Evolutionary conservation across 2,329 filamentous ascomycete species (phyloP).

Genomic region (Eutypella sp.): DNA sequence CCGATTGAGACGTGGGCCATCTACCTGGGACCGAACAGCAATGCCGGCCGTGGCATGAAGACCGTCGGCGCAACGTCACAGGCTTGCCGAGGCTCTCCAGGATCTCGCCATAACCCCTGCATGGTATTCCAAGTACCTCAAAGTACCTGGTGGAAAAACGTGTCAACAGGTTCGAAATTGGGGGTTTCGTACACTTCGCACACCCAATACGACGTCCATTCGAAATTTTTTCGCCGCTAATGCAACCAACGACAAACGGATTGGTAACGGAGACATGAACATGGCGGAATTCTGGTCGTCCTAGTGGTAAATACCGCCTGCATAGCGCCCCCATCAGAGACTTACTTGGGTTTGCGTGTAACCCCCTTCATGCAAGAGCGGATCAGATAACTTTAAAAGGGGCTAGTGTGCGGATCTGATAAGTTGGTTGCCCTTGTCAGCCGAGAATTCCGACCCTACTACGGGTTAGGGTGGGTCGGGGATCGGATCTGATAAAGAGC

Average conservation of each 20-base stretch:
- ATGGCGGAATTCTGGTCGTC: conserved; percentile 1
- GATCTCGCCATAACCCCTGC: background rate
- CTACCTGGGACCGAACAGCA: background rate
- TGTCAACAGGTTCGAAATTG: background rate
- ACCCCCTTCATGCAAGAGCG: conserved; percentile 18
- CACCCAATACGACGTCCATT: conserved; percentile 9
- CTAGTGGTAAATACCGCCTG: conserved; percentile 1
- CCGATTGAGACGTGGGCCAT: background rate
- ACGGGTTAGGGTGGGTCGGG: background rate
- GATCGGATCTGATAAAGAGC: background rate
- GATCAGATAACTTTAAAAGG: conserved; percentile 35
- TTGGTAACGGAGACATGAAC: conserved; percentile 16
- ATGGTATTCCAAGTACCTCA: conserved; percentile 6
- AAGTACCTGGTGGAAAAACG: conserved; percentile 5
- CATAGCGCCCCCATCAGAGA: conserved; percentile 9
- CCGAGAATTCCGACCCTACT: background rate
- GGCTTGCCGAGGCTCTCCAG: background rate
- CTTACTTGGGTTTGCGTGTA: background rate
- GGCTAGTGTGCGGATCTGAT: conserved; percentile 7
- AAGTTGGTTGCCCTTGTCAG: background rate
- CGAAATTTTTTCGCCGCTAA: conserved; percentile 24
- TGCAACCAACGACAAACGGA: conserved; percentile 16
- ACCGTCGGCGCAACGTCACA: background rate
- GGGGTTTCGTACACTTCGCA: background rate
- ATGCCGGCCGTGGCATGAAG: background rate